Evolutionary conservation across 495 filamentous ascomycete species (phyloP).

Genomic region (Hyphodiscus hymeniophilus): DNA sequence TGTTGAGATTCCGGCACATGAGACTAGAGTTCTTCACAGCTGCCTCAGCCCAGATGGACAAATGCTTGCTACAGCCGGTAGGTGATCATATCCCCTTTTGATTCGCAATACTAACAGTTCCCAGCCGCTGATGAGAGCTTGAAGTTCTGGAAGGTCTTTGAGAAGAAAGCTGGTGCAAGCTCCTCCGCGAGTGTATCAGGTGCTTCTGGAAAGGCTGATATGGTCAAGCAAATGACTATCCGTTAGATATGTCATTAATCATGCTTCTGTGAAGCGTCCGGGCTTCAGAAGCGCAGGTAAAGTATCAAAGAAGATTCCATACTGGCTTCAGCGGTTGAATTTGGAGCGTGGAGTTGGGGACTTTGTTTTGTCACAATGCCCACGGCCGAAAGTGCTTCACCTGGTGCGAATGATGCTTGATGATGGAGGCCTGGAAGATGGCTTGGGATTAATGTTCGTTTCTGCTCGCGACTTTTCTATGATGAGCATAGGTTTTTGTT

Average conservation of each 20-base stretch:
- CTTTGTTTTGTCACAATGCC: constrained; percentile 19
- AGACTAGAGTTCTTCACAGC: constrained; percentile 92
- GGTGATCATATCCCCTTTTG: background rate
- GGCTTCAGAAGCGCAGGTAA: constrained; percentile 21
- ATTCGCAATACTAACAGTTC: constrained; percentile 25
- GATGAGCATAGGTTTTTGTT: too few relatives aligned
- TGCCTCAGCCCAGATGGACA: constrained; percentile 93
- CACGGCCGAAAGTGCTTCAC: constrained; percentile 28
- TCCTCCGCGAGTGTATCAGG: constrained; percentile 50
- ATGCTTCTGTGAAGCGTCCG: constrained; percentile 16
- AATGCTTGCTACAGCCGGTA: constrained; percentile 83
- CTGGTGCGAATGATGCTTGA: constrained; percentile 24
- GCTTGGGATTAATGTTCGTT: constrained; percentile 3
- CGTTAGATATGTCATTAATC: constrained; percentile 51
- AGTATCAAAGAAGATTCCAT: constrained; percentile 18
- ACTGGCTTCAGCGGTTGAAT: constrained; percentile 22
- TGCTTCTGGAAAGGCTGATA: constrained; percentile 47
- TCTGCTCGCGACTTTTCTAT: constrained; percentile 2
- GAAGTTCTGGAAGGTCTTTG: constrained; percentile 99
- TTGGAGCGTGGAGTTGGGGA: constrained; percentile 22
- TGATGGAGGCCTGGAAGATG: constrained; percentile 19
- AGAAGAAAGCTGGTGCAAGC: constrained; percentile 80
- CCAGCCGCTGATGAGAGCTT: constrained; percentile 81
- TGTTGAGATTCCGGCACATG: constrained; percentile 97
- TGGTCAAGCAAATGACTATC: constrained; percentile 96